A percentile compares a stretch with the other conserved stretches of the same genome.
phyloP scores from a whole-genome alignment of 228 moss, liverwort and hornwort genomes.

The Sphagnum fallax region DNA sequence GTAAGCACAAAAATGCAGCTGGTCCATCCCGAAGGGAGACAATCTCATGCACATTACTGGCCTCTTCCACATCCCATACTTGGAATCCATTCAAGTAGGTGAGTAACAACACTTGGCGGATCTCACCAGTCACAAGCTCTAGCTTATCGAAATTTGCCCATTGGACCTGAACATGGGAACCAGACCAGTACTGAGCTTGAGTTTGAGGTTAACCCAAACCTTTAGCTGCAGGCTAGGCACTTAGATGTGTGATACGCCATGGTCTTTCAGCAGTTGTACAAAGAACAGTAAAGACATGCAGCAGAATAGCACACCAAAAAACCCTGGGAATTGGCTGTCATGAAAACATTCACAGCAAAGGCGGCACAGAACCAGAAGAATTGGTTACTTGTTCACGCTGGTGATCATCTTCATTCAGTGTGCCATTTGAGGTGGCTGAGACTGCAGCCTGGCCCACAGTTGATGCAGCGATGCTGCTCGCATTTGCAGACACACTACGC shows the following conservation, averaged over 20 bases:
- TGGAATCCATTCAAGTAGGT: slow-evolving; percentile 82
- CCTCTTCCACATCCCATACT: slow-evolving; percentile 88
- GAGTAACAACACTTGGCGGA: slow-evolving; percentile 65
- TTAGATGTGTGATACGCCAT: too few relatives aligned
- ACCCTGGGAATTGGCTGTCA: too few relatives aligned
- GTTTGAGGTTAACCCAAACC: too few relatives aligned
- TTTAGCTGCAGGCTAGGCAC: too few relatives aligned
- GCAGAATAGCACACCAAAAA: too few relatives aligned
- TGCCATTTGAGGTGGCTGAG: slow-evolving; percentile 61
- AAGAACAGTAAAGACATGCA: too few relatives aligned
- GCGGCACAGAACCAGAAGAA: too few relatives aligned
- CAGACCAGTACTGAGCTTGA: not conserved
- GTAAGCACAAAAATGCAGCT: slow-evolving; percentile 71
- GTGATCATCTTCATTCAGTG: slow-evolving; percentile 73
- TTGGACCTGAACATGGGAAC: slow-evolving; percentile 49
- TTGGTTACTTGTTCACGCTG: slow-evolving; percentile 73
- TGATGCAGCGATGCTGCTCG: slow-evolving; percentile 75
- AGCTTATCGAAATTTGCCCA: slow-evolving; percentile 90
- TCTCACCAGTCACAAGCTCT: slow-evolving; percentile 70
- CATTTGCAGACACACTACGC: slow-evolving; percentile 84
- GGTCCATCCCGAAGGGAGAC: slow-evolving; percentile 84
- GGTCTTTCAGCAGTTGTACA: too few relatives aligned
- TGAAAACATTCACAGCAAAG: too few relatives aligned
- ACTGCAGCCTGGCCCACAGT: slow-evolving; percentile 74
- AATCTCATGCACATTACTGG: slow-evolving; percentile 76